A percentile compares a stretch with the other conserved stretches of the same genome.
Evolutionary conservation across 2,329 filamentous ascomycete species (phyloP).

Genomic region (Cladophialophora psammophila): DNA sequence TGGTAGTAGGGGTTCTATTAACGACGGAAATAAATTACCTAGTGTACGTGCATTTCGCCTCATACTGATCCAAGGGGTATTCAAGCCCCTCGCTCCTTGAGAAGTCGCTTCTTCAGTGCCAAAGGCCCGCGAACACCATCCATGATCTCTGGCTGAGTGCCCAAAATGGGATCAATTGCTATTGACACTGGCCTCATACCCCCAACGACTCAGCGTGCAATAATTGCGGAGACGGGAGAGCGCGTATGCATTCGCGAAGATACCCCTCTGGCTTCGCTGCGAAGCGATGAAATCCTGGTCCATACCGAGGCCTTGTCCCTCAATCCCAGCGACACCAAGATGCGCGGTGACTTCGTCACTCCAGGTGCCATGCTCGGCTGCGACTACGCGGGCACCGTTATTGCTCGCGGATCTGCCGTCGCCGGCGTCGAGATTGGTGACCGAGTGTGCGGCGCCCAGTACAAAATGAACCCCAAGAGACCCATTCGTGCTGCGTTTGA

Average conservation of each 20-base stretch:
- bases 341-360: conserved; percentile 35
- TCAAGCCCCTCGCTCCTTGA: neutral
- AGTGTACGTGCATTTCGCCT: neutral
- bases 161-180: neutral
- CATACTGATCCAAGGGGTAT: neutral
- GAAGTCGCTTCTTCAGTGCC: neutral
- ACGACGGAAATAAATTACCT: too few relatives aligned
- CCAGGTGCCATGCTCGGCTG: conserved; percentile 25
- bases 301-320: conserved; percentile 38
- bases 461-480: conserved; percentile 31
- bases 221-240: neutral
- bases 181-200: neutral
- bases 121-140: neutral
- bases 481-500: conserved; percentile 33
- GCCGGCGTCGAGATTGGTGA: conserved; percentile 30
- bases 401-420: conserved; percentile 31
- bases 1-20: too few relatives aligned
- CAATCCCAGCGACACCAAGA: conserved; percentile 43
- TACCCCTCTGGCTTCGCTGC: conserved; percentile 14
- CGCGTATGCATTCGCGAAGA: conserved; percentile 16
- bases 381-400: conserved; percentile 23
- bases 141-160: neutral
- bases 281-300: conserved; percentile 31
- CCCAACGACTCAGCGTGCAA: neutral
- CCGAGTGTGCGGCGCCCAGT: conserved; percentile 31